These are phyloP conservation scores for Phoma sp. DNA, from an alignment of 2,329 filamentous ascomycete genomes.

Conservation along the genomic window DNA sequence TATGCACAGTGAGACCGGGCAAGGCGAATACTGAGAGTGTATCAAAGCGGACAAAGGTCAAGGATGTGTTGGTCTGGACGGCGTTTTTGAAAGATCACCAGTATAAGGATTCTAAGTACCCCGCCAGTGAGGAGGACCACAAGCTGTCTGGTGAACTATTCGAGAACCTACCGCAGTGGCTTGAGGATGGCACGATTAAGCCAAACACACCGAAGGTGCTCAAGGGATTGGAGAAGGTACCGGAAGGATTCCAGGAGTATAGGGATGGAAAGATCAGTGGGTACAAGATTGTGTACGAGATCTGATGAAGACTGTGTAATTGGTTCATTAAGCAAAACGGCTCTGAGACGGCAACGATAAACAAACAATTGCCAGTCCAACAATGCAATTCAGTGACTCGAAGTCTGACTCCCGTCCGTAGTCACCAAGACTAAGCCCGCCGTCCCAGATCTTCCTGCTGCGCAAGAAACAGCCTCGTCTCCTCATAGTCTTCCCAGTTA, in stretches of 20 bases:
- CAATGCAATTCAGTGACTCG: no score
- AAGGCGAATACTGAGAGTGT: conserved; percentile 52
- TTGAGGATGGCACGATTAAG: conserved; percentile 47
- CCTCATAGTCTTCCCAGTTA: conserved; percentile 4
- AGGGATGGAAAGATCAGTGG: conserved; percentile 51
- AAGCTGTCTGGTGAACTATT: conserved; percentile 49
- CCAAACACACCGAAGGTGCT: conserved; percentile 45
- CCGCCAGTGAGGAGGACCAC: conserved; percentile 50
- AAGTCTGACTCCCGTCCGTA: no score
- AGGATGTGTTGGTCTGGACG: conserved; percentile 55
- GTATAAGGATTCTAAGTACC: conserved; percentile 49
- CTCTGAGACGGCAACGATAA: no score
- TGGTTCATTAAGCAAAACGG: no score
- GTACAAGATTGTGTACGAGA: conserved; percentile 53
- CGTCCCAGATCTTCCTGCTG: neutral
- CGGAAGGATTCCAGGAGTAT: conserved; percentile 49
- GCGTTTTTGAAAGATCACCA: conserved; percentile 52
- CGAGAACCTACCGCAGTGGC: conserved; percentile 45
- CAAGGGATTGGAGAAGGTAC: conserved; percentile 44
- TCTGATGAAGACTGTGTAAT: no score
- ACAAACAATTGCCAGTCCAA: no score
- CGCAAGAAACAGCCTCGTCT: neutral
- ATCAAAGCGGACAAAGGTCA: conserved; percentile 43
- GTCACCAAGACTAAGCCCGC: neutral
- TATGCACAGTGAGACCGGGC: conserved; percentile 55